These are phyloP conservation scores for Prunus mongolica DNA, from an alignment of 306 rosid genomes.

Conservation along the genomic window DNA sequence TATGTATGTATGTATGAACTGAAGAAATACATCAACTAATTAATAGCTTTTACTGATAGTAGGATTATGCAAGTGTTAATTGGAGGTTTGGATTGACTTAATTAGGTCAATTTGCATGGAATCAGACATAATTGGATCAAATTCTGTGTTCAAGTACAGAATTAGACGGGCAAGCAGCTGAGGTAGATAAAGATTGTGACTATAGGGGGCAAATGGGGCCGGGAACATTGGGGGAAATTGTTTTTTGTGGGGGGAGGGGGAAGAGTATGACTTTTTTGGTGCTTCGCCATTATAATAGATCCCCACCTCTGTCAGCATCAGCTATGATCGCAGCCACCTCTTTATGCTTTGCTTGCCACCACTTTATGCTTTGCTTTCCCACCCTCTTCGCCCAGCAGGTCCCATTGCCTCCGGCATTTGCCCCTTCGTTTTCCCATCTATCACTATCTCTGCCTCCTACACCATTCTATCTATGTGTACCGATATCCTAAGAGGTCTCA, in stretches of 20 bases:
- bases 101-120: neutral
- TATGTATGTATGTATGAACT: neutral
- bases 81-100: neutral
- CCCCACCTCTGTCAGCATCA: neutral
- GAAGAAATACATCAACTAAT: neutral
- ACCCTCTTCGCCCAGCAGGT: constrained; percentile 12
- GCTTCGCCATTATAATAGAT: neutral
- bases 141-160: neutral
- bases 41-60: neutral
- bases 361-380: constrained; percentile 5
- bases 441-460: neutral
- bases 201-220: neutral
- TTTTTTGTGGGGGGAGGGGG: neutral
- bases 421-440: neutral
- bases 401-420: constrained; percentile 17
- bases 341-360: neutral
- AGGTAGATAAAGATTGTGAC: neutral
- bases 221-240: neutral
- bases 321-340: neutral
- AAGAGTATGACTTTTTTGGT: neutral
- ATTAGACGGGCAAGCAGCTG: neutral
- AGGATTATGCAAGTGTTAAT: neutral
- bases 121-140: neutral
- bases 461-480: neutral
- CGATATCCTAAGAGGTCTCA: neutral